These are phyloP conservation scores for Solanum hybrid DNA, from an alignment of 305 asterid species.

Conservation along the genomic window DNA sequence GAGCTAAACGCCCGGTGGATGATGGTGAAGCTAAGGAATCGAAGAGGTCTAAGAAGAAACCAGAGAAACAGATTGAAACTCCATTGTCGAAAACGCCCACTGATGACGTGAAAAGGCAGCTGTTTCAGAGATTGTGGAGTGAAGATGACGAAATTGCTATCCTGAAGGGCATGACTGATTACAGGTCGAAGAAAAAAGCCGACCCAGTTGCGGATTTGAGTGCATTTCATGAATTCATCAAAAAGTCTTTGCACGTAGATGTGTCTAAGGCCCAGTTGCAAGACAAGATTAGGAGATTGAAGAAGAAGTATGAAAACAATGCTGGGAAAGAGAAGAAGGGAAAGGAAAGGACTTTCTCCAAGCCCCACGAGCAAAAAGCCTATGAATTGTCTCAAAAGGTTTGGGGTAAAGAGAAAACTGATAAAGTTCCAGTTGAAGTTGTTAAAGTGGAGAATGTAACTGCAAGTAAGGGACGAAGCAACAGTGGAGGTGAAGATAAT, in stretches of 20 bases:
- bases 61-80: conserved; percentile 12
- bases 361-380: conserved; percentile 39
- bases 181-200: conserved; percentile 16
- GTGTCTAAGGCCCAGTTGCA: conserved; percentile 38
- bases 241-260: conserved; percentile 29
- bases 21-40: conserved; percentile 18
- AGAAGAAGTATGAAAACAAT: conserved; percentile 34
- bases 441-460: conserved; percentile 18
- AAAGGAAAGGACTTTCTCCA: conserved; percentile 24
- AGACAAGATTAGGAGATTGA: conserved; percentile 49
- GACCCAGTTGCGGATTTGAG: conserved; percentile 32
- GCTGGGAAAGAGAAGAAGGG: conserved; percentile 23
- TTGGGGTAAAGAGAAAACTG: conserved; percentile 37
- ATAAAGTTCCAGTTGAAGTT: conserved; percentile 12
- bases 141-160: conserved; percentile 53
- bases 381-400: conserved; percentile 38
- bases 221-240: conserved; percentile 43
- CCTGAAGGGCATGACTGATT: conserved; percentile 47
- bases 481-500: neutral
- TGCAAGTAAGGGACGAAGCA: conserved; percentile 15
- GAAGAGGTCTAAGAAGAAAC: conserved; percentile 40
- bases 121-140: conserved; percentile 51
- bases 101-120: conserved; percentile 24
- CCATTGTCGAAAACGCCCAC: conserved; percentile 15
- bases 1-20: conserved; percentile 26